Conservation (phyloP, 1,284 basidiomycete genomes). For the Laetiporus sulphureus region DNA sequence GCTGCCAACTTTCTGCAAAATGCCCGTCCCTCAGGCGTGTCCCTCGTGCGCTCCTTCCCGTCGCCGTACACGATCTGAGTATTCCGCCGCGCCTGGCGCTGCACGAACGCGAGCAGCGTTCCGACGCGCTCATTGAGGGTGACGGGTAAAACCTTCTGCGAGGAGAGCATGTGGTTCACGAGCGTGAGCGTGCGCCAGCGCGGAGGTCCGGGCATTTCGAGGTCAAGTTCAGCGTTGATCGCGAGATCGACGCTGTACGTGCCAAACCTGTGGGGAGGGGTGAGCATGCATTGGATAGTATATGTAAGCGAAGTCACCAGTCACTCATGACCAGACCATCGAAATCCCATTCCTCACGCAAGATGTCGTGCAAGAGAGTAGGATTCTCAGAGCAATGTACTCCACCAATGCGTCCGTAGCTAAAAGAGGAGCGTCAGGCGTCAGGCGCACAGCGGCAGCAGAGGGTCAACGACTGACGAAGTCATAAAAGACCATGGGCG, state of each 20-base stretch:
- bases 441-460: conserved; percentile 8
- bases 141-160: conserved; percentile 45
- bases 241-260: conserved; percentile 52
- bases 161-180: conserved; percentile 47
- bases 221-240: conserved; percentile 61
- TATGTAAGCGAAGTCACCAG: conserved; percentile 43
- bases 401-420: conserved; percentile 61
- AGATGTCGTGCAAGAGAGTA: conserved; percentile 45
- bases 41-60: conserved; percentile 50
- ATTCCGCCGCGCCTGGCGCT: conserved; percentile 49
- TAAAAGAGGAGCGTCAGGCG: conserved; percentile 18
- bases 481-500: conserved; percentile 62
- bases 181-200: conserved; percentile 55
- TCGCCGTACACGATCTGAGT: conserved; percentile 62
- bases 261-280: conserved; percentile 41
- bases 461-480: conserved; percentile 31
- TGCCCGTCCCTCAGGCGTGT: conserved; percentile 44
- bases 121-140: conserved; percentile 53
- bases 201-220: conserved; percentile 66
- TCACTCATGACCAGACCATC: conserved; percentile 61
- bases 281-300: too few species aligned
- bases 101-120: conserved; percentile 50
- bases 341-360: conserved; percentile 66
- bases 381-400: conserved; percentile 58
- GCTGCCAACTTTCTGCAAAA: conserved; percentile 56